phyloP scores from a whole-genome alignment of 2,329 filamentous ascomycete genomes.

The Fragosphaeria purpurea region DNA sequence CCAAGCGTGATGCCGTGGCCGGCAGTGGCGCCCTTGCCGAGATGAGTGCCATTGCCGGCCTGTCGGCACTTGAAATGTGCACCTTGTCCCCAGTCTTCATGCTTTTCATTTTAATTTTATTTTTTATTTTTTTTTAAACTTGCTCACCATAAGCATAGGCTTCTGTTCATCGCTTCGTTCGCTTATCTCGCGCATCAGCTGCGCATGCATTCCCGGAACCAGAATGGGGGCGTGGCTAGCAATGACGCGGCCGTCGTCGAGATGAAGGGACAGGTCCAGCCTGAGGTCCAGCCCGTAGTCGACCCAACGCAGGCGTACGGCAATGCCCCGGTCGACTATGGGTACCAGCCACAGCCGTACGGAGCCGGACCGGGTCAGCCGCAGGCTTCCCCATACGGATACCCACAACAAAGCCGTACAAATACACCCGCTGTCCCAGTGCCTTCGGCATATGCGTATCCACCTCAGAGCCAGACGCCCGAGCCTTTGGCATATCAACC shows the following conservation, averaged over 20 bases:
- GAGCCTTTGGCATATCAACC: constrained; percentile 6
- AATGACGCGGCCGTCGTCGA: constrained; percentile 18
- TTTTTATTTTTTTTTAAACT: neutral
- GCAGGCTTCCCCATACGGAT: neutral
- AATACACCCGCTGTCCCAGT: neutral
- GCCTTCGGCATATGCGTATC: neutral
- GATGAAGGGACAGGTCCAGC: constrained; percentile 17
- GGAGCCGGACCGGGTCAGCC: neutral
- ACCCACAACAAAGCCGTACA: neutral
- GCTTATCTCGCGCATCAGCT: constrained; percentile 28
- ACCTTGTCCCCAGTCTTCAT: constrained; percentile 1
- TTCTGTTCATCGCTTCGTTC: constrained; percentile 31
- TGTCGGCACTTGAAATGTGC: constrained; percentile 20
- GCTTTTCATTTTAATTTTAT: neutral
- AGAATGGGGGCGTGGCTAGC: constrained; percentile 9
- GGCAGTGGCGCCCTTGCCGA: constrained; percentile 13
- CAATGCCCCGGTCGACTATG: neutral
- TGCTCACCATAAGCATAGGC: constrained; percentile 13
- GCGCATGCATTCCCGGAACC: constrained; percentile 17
- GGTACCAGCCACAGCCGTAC: constrained; percentile 4
- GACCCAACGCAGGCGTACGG: neutral
- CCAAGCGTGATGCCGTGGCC: constrained; percentile 15
- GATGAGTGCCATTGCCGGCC: constrained; percentile 21
- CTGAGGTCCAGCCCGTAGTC: neutral
- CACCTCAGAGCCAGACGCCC: constrained; percentile 4